Evolutionary conservation across 169 alveolate genomes (phyloP).

Genomic region (Babesia gibsoni): DNA sequence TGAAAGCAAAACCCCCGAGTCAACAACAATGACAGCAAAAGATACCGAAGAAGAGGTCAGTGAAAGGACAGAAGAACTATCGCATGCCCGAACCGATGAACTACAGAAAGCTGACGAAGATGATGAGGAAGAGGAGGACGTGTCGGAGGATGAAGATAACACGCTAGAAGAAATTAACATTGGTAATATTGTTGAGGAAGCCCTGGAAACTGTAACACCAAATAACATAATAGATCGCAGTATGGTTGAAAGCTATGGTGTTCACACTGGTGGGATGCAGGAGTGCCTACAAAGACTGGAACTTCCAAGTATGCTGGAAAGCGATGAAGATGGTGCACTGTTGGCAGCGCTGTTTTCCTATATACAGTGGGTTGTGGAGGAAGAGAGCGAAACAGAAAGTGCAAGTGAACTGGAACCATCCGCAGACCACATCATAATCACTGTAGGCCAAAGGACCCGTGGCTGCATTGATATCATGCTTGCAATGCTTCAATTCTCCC

Average conservation of each 20-base stretch:
- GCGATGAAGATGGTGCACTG: neutral
- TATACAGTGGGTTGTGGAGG: slow-evolving; percentile 36
- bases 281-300: slow-evolving; percentile 24
- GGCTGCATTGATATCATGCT: slow-evolving; percentile 30
- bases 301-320: neutral
- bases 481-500: neutral
- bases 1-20: neutral
- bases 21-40: no score
- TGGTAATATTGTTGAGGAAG: slow-evolving; percentile 28
- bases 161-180: neutral
- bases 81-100: neutral
- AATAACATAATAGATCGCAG: slow-evolving; percentile 2
- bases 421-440: slow-evolving; percentile 12
- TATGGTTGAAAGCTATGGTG: slow-evolving; percentile 19
- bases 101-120: neutral
- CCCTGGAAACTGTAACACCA: slow-evolving; percentile 8
- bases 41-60: slow-evolving; percentile 1
- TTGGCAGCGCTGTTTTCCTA: slow-evolving; percentile 9
- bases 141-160: neutral
- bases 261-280: slow-evolving; percentile 20
- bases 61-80: slow-evolving; percentile 6
- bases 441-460: slow-evolving; percentile 25
- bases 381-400: neutral
- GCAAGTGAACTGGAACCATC: slow-evolving; percentile 8
- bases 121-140: slow-evolving; percentile 14